These are phyloP conservation scores for Marasmius tenuissimus DNA, from an alignment of 1,284 basidiomycete species.

Conservation along the genomic window DNA sequence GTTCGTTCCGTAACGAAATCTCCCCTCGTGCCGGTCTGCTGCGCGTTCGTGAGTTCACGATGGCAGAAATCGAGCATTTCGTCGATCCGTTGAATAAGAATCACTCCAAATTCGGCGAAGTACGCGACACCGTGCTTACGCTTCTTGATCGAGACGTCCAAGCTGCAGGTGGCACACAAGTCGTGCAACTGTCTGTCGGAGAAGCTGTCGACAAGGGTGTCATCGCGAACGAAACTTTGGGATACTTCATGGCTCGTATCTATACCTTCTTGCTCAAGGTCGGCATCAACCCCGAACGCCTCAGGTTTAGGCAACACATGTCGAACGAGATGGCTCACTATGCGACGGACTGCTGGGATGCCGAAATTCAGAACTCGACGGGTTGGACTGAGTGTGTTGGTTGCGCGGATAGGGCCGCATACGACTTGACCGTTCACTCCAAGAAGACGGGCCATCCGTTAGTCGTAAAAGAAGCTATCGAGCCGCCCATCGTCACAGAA, in stretches of 20 bases:
- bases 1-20: conserved; percentile 98
- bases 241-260: conserved; percentile 95
- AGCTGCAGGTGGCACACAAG: conserved; percentile 69
- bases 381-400: conserved; percentile 99
- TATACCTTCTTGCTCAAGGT: conserved; percentile 91
- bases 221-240: conserved; percentile 96
- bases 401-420: conserved; percentile 98
- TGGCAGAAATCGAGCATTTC: conserved; percentile 99
- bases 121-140: conserved; percentile 73
- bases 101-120: conserved; percentile 84
- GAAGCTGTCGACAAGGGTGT: conserved; percentile 87
- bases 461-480: conserved; percentile 82
- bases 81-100: conserved; percentile 94
- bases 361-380: conserved; percentile 92
- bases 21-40: conserved; percentile 94
- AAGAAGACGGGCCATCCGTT: conserved; percentile 70
- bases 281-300: conserved; percentile 81
- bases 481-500: conserved; percentile 70
- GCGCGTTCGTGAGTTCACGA: conserved; percentile 97
- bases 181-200: conserved; percentile 76
- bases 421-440: conserved; percentile 75
- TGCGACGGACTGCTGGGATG: conserved; percentile 99
- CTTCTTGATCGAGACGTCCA: conserved; percentile 88
- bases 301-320: conserved; percentile 98
- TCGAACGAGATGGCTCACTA: conserved; percentile 97